Conservation (phyloP, 441 rosid genomes). For the Aleurites moluccanus region DNA sequence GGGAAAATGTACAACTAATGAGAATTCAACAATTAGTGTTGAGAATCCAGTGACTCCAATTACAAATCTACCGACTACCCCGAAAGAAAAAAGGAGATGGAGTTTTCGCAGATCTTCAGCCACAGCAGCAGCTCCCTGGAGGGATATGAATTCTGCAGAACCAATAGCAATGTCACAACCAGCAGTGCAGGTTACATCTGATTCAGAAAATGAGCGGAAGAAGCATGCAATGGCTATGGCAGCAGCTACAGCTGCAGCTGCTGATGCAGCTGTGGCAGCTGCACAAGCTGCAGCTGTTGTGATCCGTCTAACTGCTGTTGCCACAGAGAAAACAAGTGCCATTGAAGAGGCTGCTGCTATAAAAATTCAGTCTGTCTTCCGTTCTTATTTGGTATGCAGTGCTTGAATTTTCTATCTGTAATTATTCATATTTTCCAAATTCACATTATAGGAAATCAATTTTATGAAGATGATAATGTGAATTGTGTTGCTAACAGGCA, state of each 20-base stretch:
- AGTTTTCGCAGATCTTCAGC: constrained; percentile 87
- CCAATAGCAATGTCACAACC: constrained; percentile 24
- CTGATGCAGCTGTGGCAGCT: constrained; percentile 43
- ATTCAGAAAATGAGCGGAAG: constrained; percentile 43
- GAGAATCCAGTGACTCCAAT: constrained; percentile 50
- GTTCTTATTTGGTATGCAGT: constrained; percentile 68
- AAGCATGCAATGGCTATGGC: constrained; percentile 49
- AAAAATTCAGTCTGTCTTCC: constrained; percentile 77
- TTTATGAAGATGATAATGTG: background rate
- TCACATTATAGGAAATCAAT: background rate
- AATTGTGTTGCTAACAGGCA: constrained; percentile 48
- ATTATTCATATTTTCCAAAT: background rate
- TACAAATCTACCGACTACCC: constrained; percentile 44
- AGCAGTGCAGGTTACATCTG: constrained; percentile 25
- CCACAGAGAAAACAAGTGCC: constrained; percentile 34
- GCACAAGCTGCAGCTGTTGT: constrained; percentile 30
- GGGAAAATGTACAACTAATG: constrained; percentile 23
- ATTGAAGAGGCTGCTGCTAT: constrained; percentile 65
- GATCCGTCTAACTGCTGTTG: constrained; percentile 38
- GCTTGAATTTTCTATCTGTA: background rate
- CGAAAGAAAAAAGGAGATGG: constrained; percentile 83
- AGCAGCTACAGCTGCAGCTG: constrained; percentile 46
- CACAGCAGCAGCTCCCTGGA: constrained; percentile 39
- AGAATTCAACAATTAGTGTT: constrained; percentile 22
- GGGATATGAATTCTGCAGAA: constrained; percentile 37